These are phyloP conservation scores for Mycosphaerella sp. DNA, from an alignment of 2,329 filamentous ascomycete species.

Conservation along the genomic window DNA sequence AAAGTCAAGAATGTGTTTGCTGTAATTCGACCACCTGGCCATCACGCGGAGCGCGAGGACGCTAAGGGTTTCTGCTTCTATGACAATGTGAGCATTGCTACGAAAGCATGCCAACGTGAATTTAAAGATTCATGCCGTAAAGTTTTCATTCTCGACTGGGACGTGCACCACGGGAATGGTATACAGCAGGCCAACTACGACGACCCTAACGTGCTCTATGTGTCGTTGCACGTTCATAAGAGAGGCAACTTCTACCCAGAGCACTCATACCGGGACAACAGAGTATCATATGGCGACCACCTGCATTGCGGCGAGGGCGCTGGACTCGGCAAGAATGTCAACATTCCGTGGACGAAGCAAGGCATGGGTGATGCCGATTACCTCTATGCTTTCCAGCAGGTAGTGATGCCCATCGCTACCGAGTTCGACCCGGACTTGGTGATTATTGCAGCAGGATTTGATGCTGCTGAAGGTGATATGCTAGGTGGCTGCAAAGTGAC, in stretches of 20 bases:
- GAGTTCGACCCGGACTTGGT: constrained; percentile 94
- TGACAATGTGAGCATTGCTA: constrained; percentile 92
- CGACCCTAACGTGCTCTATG: constrained; percentile 90
- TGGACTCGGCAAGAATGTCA: constrained; percentile 59
- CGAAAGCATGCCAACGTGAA: constrained; percentile 76
- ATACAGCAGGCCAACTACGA: constrained; percentile 95
- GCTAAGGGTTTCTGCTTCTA: constrained; percentile 96
- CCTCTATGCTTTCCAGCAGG: constrained; percentile 88
- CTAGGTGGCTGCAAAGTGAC: constrained; percentile 90
- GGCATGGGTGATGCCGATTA: constrained; percentile 96
- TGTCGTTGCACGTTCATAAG: constrained; percentile 85
- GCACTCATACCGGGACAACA: constrained; percentile 51
- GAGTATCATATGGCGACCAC: constrained; percentile 51
- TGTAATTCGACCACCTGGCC: constrained; percentile 87
- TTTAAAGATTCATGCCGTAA: constrained; percentile 76
- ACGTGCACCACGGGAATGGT: constrained; percentile 76
- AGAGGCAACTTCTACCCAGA: constrained; percentile 79
- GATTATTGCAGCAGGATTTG: constrained; percentile 92
- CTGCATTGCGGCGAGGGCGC: constrained; percentile 53
- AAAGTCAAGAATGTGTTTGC: constrained; percentile 92
- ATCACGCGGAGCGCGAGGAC: constrained; percentile 81
- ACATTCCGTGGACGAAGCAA: constrained; percentile 61
- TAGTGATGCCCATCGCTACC: constrained; percentile 91
- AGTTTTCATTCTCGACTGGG: constrained; percentile 88
- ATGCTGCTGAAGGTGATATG: constrained; percentile 88